Conservation (phyloP, 2,329 filamentous ascomycete species). For the Penicillium digitatum region DNA sequence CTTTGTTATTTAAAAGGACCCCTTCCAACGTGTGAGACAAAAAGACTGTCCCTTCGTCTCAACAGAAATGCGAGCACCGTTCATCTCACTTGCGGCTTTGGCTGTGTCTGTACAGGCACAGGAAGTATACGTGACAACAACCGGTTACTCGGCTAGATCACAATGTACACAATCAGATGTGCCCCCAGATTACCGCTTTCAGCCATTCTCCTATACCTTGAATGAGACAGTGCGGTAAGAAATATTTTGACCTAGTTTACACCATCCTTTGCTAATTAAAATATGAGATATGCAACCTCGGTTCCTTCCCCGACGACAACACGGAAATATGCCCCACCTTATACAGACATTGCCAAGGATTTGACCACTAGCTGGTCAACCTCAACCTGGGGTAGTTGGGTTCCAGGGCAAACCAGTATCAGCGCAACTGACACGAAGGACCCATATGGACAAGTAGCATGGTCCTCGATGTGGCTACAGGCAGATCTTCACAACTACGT, state of each 20-base stretch:
- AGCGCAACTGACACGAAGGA: slow-evolving; percentile 28
- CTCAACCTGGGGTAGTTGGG: slow-evolving; percentile 35
- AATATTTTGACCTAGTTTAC: neutral
- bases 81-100: slow-evolving; percentile 2
- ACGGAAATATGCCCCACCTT: slow-evolving; percentile 27
- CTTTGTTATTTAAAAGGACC: neutral
- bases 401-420: slow-evolving; percentile 28
- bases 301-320: slow-evolving; percentile 31
- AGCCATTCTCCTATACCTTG: slow-evolving; percentile 29
- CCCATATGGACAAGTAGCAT: slow-evolving; percentile 37
- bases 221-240: slow-evolving; percentile 28
- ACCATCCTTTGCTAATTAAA: slow-evolving; percentile 4
- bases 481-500: slow-evolving; percentile 32
- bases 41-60: neutral
- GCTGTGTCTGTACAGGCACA: slow-evolving; percentile 14
- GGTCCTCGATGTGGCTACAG: slow-evolving; percentile 34
- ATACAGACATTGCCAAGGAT: slow-evolving; percentile 23
- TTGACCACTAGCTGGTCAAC: slow-evolving; percentile 25
- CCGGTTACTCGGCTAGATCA: slow-evolving; percentile 22
- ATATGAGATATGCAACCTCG: slow-evolving; percentile 30
- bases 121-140: slow-evolving; percentile 28
- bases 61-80: neutral
- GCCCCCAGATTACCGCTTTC: slow-evolving; percentile 24
- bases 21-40: neutral
- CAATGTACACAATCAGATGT: slow-evolving; percentile 24